Conservation (phyloP, 1,284 basidiomycete genomes). For the Cutaneotrichosporon dermatis region DNA sequence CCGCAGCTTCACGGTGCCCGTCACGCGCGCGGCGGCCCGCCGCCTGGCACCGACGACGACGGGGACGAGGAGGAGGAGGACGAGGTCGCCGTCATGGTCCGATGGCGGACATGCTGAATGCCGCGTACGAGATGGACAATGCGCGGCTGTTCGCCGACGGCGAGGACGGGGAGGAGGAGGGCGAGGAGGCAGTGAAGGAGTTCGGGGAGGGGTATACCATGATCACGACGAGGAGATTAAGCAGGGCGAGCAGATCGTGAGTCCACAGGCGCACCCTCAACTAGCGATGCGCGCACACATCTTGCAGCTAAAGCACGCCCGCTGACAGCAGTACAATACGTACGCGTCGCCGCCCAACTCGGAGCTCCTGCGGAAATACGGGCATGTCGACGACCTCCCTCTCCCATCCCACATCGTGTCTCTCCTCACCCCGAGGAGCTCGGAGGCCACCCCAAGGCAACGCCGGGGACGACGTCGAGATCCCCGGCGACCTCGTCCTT, state of each 20-base stretch:
- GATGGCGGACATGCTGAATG: conserved; percentile 92
- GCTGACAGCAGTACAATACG: conserved; percentile 72
- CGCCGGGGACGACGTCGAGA: conserved; percentile 79
- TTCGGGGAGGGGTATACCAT: conserved; percentile 27
- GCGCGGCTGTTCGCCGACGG: conserved; percentile 46
- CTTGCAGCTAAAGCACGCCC: too few relatives aligned
- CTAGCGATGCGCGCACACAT: too few relatives aligned
- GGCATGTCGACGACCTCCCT: conserved; percentile 77
- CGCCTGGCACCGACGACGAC: conserved; percentile 35
- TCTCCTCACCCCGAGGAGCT: conserved; percentile 22
- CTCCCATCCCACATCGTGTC: conserved; percentile 48
- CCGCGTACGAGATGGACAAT: conserved; percentile 78
- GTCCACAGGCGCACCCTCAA: conserved; percentile 27
- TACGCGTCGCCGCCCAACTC: conserved; percentile 92
- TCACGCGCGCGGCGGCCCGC: conserved; percentile 17
- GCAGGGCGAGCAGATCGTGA: conserved; percentile 81
- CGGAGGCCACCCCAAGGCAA: conserved; percentile 55
- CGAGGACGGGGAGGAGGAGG: neutral
- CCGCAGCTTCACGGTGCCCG: conserved; percentile 52
- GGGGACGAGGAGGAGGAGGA: conserved; percentile 53
- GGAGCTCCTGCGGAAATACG: conserved; percentile 87
- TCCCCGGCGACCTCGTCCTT: conserved; percentile 74
- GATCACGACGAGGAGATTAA: conserved; percentile 53
- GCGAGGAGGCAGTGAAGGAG: conserved; percentile 3
- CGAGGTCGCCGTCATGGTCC: conserved; percentile 84